phyloP scores from a whole-genome alignment of 2,329 filamentous ascomycete genomes.

The Phyllosticta citrichinensis region DNA sequence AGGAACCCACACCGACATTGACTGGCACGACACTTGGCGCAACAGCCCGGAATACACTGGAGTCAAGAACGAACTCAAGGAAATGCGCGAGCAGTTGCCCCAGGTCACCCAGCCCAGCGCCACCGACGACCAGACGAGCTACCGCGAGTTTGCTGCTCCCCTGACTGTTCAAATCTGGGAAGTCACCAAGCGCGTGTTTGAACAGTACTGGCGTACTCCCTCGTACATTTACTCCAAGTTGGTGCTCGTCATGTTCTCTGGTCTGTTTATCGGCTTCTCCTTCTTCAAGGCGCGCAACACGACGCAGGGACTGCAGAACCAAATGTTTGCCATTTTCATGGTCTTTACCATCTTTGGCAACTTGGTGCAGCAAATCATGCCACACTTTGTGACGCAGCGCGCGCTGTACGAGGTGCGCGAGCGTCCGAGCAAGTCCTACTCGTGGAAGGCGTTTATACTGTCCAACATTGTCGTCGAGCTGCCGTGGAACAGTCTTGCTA shows the following conservation, averaged over 20 bases:
- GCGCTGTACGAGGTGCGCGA: conserved; percentile 76
- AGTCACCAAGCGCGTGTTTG: conserved; percentile 66
- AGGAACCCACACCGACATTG: conserved; percentile 39
- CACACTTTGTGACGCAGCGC: conserved; percentile 67
- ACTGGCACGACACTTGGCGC: conserved; percentile 42
- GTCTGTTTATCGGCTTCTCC: conserved; percentile 68
- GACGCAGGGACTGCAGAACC: conserved; percentile 68
- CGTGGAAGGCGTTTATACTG: conserved; percentile 71
- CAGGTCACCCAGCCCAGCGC: conserved; percentile 27
- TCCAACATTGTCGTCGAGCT: conserved; percentile 72
- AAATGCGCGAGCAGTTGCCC: conserved; percentile 32
- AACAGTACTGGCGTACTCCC: conserved; percentile 87
- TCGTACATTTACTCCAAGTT: conserved; percentile 81
- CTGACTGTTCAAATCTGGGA: conserved; percentile 57
- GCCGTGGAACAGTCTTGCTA: conserved; percentile 65
- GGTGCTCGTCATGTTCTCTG: conserved; percentile 52
- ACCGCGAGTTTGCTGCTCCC: conserved; percentile 71
- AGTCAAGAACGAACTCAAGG: conserved; percentile 36
- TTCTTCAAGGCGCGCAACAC: conserved; percentile 61
- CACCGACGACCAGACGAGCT: conserved; percentile 43
- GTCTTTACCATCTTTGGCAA: conserved; percentile 64
- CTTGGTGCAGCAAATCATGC: conserved; percentile 67
- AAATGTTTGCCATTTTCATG: conserved; percentile 74
- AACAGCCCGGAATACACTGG: conserved; percentile 36
- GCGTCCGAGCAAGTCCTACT: conserved; percentile 68